Conservation (phyloP, 495 filamentous ascomycete species). For the Astrothelium subdiscretum region DNA sequence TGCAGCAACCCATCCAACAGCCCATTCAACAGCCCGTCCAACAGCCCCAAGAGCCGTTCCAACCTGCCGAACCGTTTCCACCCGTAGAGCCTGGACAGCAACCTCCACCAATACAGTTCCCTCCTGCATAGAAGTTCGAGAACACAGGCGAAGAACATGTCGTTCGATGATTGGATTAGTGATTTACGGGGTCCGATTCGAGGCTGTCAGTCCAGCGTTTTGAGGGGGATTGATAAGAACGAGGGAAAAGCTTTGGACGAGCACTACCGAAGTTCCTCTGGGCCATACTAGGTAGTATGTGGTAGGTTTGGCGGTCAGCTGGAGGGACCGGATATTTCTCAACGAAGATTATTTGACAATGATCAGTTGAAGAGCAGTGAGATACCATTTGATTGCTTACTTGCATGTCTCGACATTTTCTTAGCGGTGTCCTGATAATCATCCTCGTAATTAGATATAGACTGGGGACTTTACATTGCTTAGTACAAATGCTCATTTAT, state of each 20-base stretch:
- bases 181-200: too few species aligned
- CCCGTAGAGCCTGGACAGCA: background rate
- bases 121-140: background rate
- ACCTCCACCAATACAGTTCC: background rate
- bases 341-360: too few species aligned
- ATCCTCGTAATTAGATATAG: background rate
- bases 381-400: background rate
- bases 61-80: background rate
- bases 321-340: too few species aligned
- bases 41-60: background rate
- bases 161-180: background rate
- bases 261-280: too few species aligned
- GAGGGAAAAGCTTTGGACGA: background rate
- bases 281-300: too few species aligned
- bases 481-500: background rate
- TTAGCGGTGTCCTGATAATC: background rate
- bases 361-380: background rate
- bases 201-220: too few species aligned
- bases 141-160: background rate
- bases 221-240: background rate
- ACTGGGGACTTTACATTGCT: background rate
- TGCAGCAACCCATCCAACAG: background rate
- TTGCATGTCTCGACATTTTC: background rate
- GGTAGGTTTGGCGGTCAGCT: too few species aligned
- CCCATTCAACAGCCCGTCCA: background rate